Conservation (phyloP, 257 asterid species). For the Forsythia viridissima region DNA sequence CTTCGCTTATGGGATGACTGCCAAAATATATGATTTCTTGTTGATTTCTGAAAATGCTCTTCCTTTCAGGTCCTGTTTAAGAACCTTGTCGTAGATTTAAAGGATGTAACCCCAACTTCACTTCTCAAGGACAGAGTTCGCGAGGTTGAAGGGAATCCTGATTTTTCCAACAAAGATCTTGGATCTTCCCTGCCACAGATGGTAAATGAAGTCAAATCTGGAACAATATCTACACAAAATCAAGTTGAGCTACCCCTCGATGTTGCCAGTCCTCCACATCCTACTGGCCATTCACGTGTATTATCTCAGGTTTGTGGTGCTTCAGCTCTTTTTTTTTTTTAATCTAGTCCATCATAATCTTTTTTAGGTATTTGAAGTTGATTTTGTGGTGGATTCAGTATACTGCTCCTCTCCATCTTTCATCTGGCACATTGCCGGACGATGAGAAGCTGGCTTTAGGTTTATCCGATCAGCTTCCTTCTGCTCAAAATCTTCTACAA, state of each 20-base stretch:
- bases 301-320: constrained; percentile 60
- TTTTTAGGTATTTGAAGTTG: constrained; percentile 20
- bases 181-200: constrained; percentile 73
- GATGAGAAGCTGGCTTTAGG: constrained; percentile 51
- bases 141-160: constrained; percentile 96
- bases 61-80: constrained; percentile 83
- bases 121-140: constrained; percentile 80
- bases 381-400: constrained; percentile 49
- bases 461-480: constrained; percentile 45
- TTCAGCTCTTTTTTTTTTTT: constrained; percentile 17
- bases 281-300: constrained; percentile 68
- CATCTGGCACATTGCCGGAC: constrained; percentile 70
- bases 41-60: constrained; percentile 12
- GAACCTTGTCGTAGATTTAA: constrained; percentile 85
- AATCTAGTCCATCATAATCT: background rate
- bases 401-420: constrained; percentile 63
- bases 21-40: constrained; percentile 8
- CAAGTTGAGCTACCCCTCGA: constrained; percentile 81
- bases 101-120: constrained; percentile 85
- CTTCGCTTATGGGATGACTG: background rate
- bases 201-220: constrained; percentile 68
- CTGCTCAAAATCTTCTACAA: constrained; percentile 66
- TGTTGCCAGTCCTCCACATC: constrained; percentile 57
- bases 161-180: constrained; percentile 88
- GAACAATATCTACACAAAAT: constrained; percentile 59